Evolutionary conservation across 805 yeast species (phyloP).

Genomic region (Metschnikowia vanudenii): DNA sequence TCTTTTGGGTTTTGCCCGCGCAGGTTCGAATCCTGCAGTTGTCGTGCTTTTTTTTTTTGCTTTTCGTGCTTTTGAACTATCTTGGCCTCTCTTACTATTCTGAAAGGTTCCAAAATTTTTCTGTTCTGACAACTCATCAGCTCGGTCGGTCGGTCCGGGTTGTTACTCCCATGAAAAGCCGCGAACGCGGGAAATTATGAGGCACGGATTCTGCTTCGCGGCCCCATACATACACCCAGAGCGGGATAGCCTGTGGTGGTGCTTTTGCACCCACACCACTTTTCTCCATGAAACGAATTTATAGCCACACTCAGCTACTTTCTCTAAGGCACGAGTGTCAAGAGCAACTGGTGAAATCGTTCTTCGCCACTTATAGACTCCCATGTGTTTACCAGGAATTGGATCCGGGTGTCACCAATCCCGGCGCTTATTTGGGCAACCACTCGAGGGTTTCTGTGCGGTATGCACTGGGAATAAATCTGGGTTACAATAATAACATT

Average conservation of each 20-base stretch:
- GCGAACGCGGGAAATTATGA: not conserved
- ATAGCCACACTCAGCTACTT: constrained; percentile 10
- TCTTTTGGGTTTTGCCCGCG: constrained; percentile 28
- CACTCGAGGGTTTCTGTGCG: not conserved
- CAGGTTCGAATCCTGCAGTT: constrained; percentile 27
- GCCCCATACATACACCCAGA: not conserved
- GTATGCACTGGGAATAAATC: not conserved
- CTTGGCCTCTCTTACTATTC: not conserved
- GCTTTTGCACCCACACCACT: constrained; percentile 16
- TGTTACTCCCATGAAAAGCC: not conserved
- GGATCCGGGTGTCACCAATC: not conserved
- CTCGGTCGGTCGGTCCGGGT: too few species aligned
- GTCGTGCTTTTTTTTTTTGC: constrained; percentile 16
- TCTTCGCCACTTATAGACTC: constrained; percentile 4
- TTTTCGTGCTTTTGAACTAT: not conserved
- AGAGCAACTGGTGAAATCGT: constrained; percentile 6
- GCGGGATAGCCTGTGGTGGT: not conserved
- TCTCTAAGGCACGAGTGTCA: constrained; percentile 18
- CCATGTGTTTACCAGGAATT: constrained; percentile 3
- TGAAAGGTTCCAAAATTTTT: not conserved
- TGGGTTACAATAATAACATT: not conserved
- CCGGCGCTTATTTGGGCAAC: not conserved
- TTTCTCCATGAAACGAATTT: constrained; percentile 12
- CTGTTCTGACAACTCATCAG: too few species aligned
- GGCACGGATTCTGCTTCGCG: not conserved